Evolutionary conservation across 2,329 filamentous ascomycete species (phyloP).

Genomic region (Cercospora zeae-maydis): DNA sequence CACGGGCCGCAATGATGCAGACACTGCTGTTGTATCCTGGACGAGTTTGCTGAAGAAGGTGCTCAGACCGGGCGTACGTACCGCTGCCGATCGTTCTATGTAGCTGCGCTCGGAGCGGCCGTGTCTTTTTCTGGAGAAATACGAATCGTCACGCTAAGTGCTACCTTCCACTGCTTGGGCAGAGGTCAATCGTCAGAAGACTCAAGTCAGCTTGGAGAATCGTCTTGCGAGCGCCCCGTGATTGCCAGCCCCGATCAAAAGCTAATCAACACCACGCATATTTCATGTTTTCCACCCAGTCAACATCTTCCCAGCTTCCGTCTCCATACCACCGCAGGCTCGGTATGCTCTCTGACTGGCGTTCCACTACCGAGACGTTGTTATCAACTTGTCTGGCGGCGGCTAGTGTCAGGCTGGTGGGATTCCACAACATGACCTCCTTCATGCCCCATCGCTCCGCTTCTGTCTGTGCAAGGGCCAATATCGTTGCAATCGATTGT

Average conservation of each 20-base stretch:
- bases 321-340: conserved; percentile 68
- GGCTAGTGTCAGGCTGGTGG: conserved; percentile 50
- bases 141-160: background rate
- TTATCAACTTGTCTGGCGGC: conserved; percentile 48
- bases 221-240: background rate
- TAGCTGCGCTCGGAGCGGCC: conserved; percentile 3
- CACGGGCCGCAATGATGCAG: background rate
- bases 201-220: background rate
- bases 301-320: conserved; percentile 50
- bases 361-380: conserved; percentile 49
- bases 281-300: conserved; percentile 75
- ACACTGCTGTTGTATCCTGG: background rate
- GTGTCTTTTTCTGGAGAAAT: conserved; percentile 2
- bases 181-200: background rate
- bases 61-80: background rate
- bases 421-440: conserved; percentile 80
- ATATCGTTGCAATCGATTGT: conserved; percentile 57
- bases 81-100: conserved; percentile 9
- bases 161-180: conserved; percentile 2
- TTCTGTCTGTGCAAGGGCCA: conserved; percentile 65
- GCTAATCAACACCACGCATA: conserved; percentile 67
- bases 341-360: conserved; percentile 65
- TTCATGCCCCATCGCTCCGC: conserved; percentile 68
- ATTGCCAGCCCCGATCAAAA: background rate
- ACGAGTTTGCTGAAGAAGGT: background rate